Percentiles rank a stretch among this genome's conserved stretches.
phyloP scores from a whole-genome alignment of 208 protist species.

The Wallacemonas rigidus region DNA sequence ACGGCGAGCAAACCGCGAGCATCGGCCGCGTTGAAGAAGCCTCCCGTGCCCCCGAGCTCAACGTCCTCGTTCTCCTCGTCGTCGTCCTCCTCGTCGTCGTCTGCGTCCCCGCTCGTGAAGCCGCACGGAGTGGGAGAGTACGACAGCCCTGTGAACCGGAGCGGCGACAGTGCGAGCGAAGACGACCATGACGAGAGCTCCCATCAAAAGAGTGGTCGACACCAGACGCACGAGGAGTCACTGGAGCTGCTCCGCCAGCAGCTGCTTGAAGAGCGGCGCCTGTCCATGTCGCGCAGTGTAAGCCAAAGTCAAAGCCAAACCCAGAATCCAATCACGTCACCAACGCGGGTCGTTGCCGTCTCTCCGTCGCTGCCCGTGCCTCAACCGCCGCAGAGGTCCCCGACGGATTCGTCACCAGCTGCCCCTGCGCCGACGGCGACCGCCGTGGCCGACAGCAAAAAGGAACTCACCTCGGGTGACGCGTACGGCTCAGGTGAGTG shows the following conservation, averaged over 20 bases:
- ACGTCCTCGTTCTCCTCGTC: conserved; percentile 14
- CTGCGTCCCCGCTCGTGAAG: conserved; percentile 10
- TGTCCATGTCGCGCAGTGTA: conserved; percentile 11
- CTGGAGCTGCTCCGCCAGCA: conserved; percentile 22
- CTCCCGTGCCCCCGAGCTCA: neutral
- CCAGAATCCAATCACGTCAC: neutral
- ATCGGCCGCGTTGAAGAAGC: neutral
- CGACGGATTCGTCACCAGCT: neutral
- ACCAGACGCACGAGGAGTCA: conserved; percentile 16
- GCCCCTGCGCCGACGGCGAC: neutral
- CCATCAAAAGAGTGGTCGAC: neutral
- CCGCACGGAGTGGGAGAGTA: neutral
- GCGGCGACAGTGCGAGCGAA: neutral
- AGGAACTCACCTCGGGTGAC: too few species aligned
- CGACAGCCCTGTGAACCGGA: neutral
- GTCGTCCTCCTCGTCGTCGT: neutral
- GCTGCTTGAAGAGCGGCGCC: conserved; percentile 19
- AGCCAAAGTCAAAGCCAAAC: conserved; percentile 13
- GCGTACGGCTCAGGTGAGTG: too few species aligned
- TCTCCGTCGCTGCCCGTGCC: neutral
- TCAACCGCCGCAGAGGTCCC: neutral
- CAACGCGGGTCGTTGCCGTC: neutral
- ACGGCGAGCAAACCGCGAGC: neutral
- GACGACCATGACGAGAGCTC: neutral
- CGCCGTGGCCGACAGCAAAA: too few species aligned